A percentile compares a stretch with the other conserved stretches of the same genome.
These are phyloP conservation scores for Penicillium sp. DNA, from an alignment of 2,329 filamentous ascomycete species.

Conservation along the genomic window DNA sequence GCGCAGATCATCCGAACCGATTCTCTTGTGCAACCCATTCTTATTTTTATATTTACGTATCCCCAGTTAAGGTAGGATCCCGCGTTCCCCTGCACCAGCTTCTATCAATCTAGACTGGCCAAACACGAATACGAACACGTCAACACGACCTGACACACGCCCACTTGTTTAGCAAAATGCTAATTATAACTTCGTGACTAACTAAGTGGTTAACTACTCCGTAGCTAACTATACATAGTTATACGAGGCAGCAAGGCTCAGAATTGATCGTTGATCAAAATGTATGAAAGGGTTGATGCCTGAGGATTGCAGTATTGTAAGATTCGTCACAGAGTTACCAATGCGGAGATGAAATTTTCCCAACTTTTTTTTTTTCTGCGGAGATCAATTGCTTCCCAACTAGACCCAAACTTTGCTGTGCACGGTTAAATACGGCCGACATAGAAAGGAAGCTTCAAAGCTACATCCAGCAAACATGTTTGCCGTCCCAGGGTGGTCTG, in stretches of 20 bases:
- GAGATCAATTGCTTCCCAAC: not conserved
- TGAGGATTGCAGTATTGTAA: not conserved
- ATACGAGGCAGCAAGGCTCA: no score
- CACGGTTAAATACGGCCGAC: not conserved
- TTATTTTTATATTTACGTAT: not conserved
- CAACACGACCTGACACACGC: not conserved
- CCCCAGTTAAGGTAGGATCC: not conserved
- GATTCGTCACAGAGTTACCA: conserved; percentile 7
- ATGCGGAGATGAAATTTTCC: conserved; percentile 11
- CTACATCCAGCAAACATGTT: conserved; percentile 59
- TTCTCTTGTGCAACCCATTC: not conserved
- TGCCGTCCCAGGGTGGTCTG: conserved; percentile 86
- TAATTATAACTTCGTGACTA: no score
- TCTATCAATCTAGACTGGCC: not conserved
- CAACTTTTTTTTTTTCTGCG: conserved; percentile 12
- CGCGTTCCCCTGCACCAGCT: not conserved
- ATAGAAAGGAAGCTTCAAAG: not conserved
- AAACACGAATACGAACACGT: not conserved
- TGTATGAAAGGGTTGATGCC: not conserved
- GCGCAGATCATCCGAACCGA: conserved; percentile 15
- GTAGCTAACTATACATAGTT: no score
- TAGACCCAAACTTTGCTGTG: not conserved
- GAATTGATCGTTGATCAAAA: not conserved
- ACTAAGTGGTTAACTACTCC: no score
- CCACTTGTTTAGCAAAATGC: no score